Conservation (phyloP, 208 protist genomes). For the Leishmania guyanensis region DNA sequence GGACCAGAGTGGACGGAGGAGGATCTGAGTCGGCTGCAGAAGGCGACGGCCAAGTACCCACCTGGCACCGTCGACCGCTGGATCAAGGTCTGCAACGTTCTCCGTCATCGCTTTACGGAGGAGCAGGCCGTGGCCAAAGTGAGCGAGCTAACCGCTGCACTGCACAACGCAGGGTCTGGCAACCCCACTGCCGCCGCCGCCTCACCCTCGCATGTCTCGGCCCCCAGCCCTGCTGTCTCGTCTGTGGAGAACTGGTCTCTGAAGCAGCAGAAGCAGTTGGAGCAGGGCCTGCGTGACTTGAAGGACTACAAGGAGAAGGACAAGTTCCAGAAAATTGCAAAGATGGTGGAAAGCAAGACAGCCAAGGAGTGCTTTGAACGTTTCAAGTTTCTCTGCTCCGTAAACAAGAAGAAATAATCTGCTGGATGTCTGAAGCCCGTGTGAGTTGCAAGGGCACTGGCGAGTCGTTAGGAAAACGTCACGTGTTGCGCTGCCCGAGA, state of each 20-base stretch:
- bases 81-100: slow-evolving; percentile 81
- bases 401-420: slow-evolving; percentile 87
- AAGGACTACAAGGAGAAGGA: slow-evolving; percentile 95
- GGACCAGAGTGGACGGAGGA: slow-evolving; percentile 88
- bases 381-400: slow-evolving; percentile 94
- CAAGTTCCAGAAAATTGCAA: slow-evolving; percentile 96
- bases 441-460: background rate
- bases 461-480: background rate
- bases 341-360: slow-evolving; percentile 92
- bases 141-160: slow-evolving; percentile 79
- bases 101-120: slow-evolving; percentile 80
- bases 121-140: slow-evolving; percentile 93
- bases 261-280: slow-evolving; percentile 95
- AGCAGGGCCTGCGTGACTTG: slow-evolving; percentile 90
- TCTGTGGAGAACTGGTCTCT: slow-evolving; percentile 90
- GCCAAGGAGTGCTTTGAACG: slow-evolving; percentile 96
- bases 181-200: slow-evolving; percentile 27
- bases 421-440: background rate
- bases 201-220: slow-evolving; percentile 28
- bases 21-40: slow-evolving; percentile 92
- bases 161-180: slow-evolving; percentile 43
- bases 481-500: background rate
- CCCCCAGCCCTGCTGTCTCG: slow-evolving; percentile 13
- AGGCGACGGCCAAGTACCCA: slow-evolving; percentile 94
- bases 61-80: slow-evolving; percentile 92